These are phyloP conservation scores for Rosellinia necatrix DNA, from an alignment of 2,329 filamentous ascomycete genomes.

Conservation along the genomic window DNA sequence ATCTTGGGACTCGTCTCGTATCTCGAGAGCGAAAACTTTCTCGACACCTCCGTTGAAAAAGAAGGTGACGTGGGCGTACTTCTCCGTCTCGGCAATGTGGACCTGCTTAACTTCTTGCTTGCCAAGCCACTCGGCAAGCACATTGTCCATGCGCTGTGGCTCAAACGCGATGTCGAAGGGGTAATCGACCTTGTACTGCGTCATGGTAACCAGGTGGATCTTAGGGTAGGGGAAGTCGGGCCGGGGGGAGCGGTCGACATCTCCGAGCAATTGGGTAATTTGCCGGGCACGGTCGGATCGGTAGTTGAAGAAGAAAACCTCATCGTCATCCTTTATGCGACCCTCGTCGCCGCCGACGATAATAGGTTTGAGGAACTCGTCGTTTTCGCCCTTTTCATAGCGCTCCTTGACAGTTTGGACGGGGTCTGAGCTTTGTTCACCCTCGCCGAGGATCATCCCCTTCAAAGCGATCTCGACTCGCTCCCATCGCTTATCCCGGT, in stretches of 20 bases:
- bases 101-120: conserved; percentile 91
- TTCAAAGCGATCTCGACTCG: conserved; percentile 88
- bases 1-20: conserved; percentile 79
- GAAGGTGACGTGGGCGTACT: conserved; percentile 99
- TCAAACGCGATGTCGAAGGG: conserved; percentile 91
- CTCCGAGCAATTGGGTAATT: conserved; percentile 91
- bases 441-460: conserved; percentile 83
- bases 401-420: conserved; percentile 84
- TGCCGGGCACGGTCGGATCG: conserved; percentile 96
- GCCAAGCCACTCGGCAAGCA: conserved; percentile 94
- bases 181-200: conserved; percentile 95
- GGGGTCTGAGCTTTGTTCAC: conserved; percentile 82
- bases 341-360: conserved; percentile 86
- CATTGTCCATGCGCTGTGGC: conserved; percentile 95
- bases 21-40: conserved; percentile 91
- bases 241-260: conserved; percentile 85
- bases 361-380: conserved; percentile 98
- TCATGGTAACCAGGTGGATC: conserved; percentile 95
- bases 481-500: conserved; percentile 99
- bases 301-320: conserved; percentile 99
- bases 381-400: conserved; percentile 86
- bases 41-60: conserved; percentile 99
- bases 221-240: conserved; percentile 95
- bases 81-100: conserved; percentile 97
- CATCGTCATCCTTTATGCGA: conserved; percentile 88